phyloP scores from a whole-genome alignment of 148 eudicot species.

The Rhododendron kiyosumense region DNA sequence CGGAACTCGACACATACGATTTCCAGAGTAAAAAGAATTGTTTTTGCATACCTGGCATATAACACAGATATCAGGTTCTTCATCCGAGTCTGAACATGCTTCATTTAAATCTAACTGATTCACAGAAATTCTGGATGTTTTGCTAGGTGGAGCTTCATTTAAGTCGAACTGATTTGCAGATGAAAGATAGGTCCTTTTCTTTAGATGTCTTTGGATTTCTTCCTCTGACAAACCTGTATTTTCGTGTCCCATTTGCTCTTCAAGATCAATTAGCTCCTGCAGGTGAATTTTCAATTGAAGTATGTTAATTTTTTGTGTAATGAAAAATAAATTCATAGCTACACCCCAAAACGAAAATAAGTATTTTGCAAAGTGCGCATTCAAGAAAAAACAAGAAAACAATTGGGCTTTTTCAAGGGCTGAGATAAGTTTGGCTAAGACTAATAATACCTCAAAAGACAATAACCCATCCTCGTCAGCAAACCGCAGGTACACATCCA shows the following conservation, averaged over 20 bases:
- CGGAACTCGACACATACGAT: background rate
- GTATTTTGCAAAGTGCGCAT: background rate
- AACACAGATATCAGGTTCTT: conserved; percentile 4
- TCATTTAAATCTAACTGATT: background rate
- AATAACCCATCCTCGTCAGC: too few species aligned
- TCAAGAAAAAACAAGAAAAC: too few species aligned
- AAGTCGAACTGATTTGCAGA: background rate
- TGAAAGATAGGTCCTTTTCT: background rate
- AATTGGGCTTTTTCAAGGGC: too few species aligned
- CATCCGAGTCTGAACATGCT: background rate
- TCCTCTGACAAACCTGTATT: background rate
- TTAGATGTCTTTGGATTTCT: background rate
- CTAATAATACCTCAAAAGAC: background rate
- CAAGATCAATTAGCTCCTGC: background rate
- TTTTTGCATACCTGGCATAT: conserved; percentile 1
- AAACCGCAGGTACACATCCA: background rate
- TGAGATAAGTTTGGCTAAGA: background rate
- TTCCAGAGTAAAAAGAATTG: background rate
- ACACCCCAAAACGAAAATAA: background rate
- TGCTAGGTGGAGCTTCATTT: background rate
- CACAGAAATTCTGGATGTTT: background rate
- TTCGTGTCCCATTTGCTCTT: background rate
- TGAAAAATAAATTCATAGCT: background rate
- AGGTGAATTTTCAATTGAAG: background rate
- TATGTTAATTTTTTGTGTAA: background rate